phyloP scores from a whole-genome alignment of 108 stramenopile genomes.

The Epipyxis sp. region DNA sequence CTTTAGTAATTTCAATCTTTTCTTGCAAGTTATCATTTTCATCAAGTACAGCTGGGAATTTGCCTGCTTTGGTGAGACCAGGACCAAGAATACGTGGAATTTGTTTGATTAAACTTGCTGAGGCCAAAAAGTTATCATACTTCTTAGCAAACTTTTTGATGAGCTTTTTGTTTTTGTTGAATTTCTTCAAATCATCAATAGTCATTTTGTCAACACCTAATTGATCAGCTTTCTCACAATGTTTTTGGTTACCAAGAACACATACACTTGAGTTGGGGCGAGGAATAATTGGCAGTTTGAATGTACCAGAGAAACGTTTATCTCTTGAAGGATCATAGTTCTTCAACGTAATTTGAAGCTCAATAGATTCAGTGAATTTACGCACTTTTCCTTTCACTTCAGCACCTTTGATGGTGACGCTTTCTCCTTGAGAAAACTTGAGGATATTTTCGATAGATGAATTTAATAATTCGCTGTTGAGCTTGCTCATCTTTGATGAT shows the following conservation, averaged over 20 bases:
- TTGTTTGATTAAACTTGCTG: constrained; percentile 96
- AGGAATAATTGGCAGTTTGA: constrained; percentile 89
- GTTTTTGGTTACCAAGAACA: constrained; percentile 96
- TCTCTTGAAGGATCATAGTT: constrained; percentile 99
- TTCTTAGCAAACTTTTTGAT: constrained; percentile 99
- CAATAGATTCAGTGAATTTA: constrained; percentile 97
- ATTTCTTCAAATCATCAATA: constrained; percentile 98
- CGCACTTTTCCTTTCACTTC: constrained; percentile 93
- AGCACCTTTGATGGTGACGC: constrained; percentile 52
- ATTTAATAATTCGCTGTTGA: constrained; percentile 51
- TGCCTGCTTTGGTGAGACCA: constrained; percentile 99
- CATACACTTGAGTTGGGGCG: constrained; percentile 95
- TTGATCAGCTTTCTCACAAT: constrained; percentile 97
- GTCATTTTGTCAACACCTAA: constrained; percentile 93
- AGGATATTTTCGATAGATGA: constrained; percentile 52
- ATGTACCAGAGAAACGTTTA: constrained; percentile 99
- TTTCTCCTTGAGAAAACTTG: constrained; percentile 53
- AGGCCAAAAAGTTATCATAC: constrained; percentile 99
- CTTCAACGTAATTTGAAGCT: constrained; percentile 84
- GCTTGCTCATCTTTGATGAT: constrained; percentile 47
- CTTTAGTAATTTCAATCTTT: constrained; percentile 97
- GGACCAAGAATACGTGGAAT: constrained; percentile 99
- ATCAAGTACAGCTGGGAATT: constrained; percentile 95
- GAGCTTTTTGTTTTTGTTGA: constrained; percentile 99
- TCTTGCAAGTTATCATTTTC: constrained; percentile 87